Evolutionary conservation across 2,329 filamentous ascomycete species (phyloP), one percentile per base, ranked within the genome.

Genomic region (Xylariomycetidae sp.): DNA sequence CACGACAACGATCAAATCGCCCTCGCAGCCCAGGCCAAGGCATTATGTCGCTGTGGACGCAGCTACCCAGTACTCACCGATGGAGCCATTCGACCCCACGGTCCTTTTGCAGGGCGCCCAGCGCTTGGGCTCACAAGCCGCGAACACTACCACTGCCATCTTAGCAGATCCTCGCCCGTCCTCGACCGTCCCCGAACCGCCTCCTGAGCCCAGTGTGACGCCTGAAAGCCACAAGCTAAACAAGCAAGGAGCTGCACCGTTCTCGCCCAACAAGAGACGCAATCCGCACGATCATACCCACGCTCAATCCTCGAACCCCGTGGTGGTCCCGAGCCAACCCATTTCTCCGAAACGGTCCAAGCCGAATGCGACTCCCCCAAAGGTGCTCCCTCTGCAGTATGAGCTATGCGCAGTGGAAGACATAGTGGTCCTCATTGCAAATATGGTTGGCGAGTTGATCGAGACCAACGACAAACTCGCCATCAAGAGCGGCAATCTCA

Each of bases 371-470:
- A 60, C 58, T 6, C 66, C 71, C 6, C 63, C 72, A 25, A 82
- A 79, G 52, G 48, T 72, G 7, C 52, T 92, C 54, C 84, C 92
- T 1, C 60, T 73, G 39, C 71, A 73, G 50, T 98, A 98, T 58
- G 87, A 95, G 58, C 66, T 79, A 9, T 94, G 86, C 56, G 70
- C 82, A 24, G 76, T 85, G 7, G 84, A 88, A 51, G 89, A 95
- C 56, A 76, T 98, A 55, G 92, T 95, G 18, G 72, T 90, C 25
- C 67, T 98, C 40, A 92, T 98, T 46, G 80, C 89, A 28, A 86
- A 93, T 53, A 96, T 98, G 92, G 72, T 98, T 29, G 82, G 89
- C 60, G 92, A 98, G 61, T 68, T 98, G 29, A 94, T 98, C 47
- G 80, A 85, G 41, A 85, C 90, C 43, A 98, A 98, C 52, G 92